Base-by-base conservation (phyloP, 257 asterid species). In the Anisodus acutangulus region DNA sequence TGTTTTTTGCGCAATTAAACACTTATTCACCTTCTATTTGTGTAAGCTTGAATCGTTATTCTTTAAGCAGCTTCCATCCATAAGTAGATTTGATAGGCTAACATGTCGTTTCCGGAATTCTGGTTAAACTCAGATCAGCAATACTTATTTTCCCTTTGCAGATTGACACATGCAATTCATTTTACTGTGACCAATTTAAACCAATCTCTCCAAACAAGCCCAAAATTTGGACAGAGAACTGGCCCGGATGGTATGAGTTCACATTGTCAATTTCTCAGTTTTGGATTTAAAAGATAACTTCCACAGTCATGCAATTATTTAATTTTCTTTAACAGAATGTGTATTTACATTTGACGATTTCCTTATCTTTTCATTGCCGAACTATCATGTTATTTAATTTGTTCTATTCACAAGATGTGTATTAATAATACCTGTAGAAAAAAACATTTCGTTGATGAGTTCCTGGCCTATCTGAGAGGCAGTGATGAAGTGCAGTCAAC, bases 211-310 rank as follows among this genome's bases (percentile, higher is more conserved):
- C 97, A 49, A 84, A 91, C 85, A 91, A 86, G 86, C 99, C 99
- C 53, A 94, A 92, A 87, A 82, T 95, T 81, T 95, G 99, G 99
- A 95, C 99, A 12, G 99, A 95, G 87, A 95, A 95, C 89, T 95
- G 99, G 99, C 97, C 98, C 45, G 99, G 99, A 86, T 95, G 99
- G 99, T 95, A 90, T 0, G 31, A 6, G 17, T 53, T 78, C 64
- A 15, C 13, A 8, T 53, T 78, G 31, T 78, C 31, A 26, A 13
- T 53, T 31, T 76, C 47, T 49, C 63, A 12, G 81, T 76, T 76
- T 78, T 78, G 82, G 6, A 15, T 78, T 51, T 53, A 51, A 9
- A 78, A 53, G 49, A 31, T 78, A 53, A 53, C 47, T 16, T 57
- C 19, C 19, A 57, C 12, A 16, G 19, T 58, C 26, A 13, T 31